These are phyloP conservation scores for Penicillium odoratum DNA, from an alignment of 495 filamentous ascomycete genomes.

Conservation along the genomic window DNA sequence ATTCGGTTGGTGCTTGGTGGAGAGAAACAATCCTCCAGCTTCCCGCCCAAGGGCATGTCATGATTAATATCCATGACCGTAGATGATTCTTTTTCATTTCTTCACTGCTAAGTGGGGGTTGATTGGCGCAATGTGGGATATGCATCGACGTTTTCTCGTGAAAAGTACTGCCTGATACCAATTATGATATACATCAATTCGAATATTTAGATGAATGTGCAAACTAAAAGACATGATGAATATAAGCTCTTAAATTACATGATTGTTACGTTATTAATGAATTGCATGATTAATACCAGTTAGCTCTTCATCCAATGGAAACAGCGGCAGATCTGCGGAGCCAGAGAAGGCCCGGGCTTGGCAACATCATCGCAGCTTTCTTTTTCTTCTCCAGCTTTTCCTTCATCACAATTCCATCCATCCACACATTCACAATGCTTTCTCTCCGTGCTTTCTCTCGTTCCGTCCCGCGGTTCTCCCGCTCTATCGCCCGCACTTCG, in stretches of 20 bases:
- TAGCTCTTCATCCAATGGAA: background rate
- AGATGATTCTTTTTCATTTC: slow-evolving; percentile 2
- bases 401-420: slow-evolving; percentile 17
- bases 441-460: slow-evolving; percentile 71
- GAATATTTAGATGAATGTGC: background rate
- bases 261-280: background rate
- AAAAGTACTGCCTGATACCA: slow-evolving; percentile 6
- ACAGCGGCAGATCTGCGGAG: slow-evolving; percentile 24
- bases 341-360: slow-evolving; percentile 30
- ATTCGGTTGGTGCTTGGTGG: slow-evolving; percentile 62
- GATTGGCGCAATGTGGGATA: slow-evolving; percentile 30
- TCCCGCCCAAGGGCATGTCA: slow-evolving; percentile 67
- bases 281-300: background rate
- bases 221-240: background rate
- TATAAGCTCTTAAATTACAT: background rate
- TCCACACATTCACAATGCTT: slow-evolving; percentile 60
- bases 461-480: slow-evolving; percentile 67
- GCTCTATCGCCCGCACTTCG: slow-evolving; percentile 53
- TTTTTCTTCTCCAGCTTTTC: slow-evolving; percentile 24
- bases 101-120: slow-evolving; percentile 9
- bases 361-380: slow-evolving; percentile 42
- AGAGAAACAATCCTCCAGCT: slow-evolving; percentile 54
- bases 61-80: slow-evolving; percentile 26
- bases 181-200: slow-evolving; percentile 1
- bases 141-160: slow-evolving; percentile 5